Evolutionary conservation across 2,329 filamentous ascomycete genomes (phyloP).

Genomic region (Verticillium isaacii): DNA sequence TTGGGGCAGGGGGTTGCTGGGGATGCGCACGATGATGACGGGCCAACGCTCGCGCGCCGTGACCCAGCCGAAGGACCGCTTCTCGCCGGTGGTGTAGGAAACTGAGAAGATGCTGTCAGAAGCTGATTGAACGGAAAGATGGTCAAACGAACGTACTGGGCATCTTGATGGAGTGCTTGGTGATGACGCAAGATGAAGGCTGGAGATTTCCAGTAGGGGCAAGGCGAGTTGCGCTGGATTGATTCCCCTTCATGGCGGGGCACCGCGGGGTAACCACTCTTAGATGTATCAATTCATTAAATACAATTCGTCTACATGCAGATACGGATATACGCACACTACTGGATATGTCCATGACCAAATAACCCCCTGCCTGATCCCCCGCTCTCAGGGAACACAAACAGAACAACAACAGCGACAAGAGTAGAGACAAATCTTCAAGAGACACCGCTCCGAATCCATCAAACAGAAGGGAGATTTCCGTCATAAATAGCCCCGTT

Average conservation of each 20-base stretch:
- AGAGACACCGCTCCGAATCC: no score
- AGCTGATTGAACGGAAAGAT: background rate
- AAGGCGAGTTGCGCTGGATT: background rate
- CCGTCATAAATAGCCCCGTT: no score
- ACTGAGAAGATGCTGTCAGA: slow-evolving; percentile 40
- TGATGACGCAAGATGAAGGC: background rate
- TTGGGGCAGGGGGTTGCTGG: background rate
- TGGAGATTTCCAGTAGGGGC: background rate
- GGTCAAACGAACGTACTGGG: slow-evolving; percentile 1
- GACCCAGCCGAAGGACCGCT: slow-evolving; percentile 78
- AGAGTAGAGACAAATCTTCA: no score
- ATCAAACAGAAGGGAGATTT: no score
- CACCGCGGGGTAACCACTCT: background rate
- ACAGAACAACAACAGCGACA: no score
- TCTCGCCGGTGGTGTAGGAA: slow-evolving; percentile 74
- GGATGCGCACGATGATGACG: slow-evolving; percentile 69
- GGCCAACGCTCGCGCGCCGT: slow-evolving; percentile 90
- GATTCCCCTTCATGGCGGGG: background rate
- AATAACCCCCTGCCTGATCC: background rate
- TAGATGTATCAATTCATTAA: background rate
- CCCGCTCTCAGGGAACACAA: no score
- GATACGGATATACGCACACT: background rate
- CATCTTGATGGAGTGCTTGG: slow-evolving; percentile 4
- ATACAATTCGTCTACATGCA: background rate
- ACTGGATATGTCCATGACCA: background rate